A percentile compares a stretch with the other conserved stretches of the same genome.
Evolutionary conservation across 108 stramenopile species (phyloP).

Genomic region (Skeletonema menzelii): DNA sequence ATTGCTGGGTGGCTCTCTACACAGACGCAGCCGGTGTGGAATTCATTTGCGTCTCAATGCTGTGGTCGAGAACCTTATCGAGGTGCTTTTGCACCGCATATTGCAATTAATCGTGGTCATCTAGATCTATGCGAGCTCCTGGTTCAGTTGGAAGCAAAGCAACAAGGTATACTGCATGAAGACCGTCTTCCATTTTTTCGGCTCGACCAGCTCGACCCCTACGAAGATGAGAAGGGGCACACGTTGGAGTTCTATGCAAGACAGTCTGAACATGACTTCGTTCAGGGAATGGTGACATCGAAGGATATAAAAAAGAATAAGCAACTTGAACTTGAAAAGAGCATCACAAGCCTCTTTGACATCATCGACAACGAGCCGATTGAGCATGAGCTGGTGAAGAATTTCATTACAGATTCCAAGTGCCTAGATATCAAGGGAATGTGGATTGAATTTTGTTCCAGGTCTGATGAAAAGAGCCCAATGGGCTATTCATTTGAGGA

Average conservation of each 20-base stretch:
- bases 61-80: neutral
- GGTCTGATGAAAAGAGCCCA: neutral
- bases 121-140: neutral
- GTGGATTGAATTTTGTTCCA: neutral
- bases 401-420: neutral
- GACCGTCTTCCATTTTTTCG: too few relatives aligned
- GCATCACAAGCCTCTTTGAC: neutral
- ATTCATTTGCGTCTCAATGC: neutral
- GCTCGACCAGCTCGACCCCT: too few relatives aligned
- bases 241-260: conserved; percentile 1
- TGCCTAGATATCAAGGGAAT: neutral
- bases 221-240: neutral
- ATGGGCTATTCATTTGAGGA: neutral
- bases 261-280: neutral
- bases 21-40: neutral
- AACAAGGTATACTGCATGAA: neutral
- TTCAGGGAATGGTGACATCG: neutral
- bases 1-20: conserved; percentile 3
- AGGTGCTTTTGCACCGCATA: conserved; percentile 9
- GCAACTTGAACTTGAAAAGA: neutral
- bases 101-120: conserved; percentile 8
- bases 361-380: neutral
- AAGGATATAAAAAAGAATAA: too few relatives aligned
- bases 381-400: neutral
- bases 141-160: neutral